Base-by-base conservation (phyloP, 2,329 filamentous ascomycete species). In the Leptodontidium sp. region DNA sequence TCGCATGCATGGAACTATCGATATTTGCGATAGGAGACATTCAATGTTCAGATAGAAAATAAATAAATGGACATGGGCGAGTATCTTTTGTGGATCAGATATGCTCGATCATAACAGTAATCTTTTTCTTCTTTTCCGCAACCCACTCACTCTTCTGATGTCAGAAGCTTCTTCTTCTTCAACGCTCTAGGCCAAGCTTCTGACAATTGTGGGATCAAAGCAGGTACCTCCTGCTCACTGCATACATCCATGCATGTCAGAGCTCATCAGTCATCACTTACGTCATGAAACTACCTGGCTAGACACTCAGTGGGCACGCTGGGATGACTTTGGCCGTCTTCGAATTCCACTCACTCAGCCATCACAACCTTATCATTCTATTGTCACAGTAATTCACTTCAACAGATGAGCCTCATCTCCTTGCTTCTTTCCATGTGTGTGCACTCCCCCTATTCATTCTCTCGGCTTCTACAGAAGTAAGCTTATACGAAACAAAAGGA, bases 121-220 rank as follows among this genome's bases (percentile, higher is more conserved):
- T 55, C 52, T 35, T 55, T 53, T 55, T 6, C 38, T 40, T 40
- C 8, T 40, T 2, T 40, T 12, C 52, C 14, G 35, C 29, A 35
- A 14, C 17, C 15, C 15, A n/a, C 52, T 55, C 11, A 15, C 7
- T 40, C 7, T 7, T 40, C 11, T 12, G 38, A 55, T 15, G 52
- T 55, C 29, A 55, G 29, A 55, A 55, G 26, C 52, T 35, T 55
- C 26, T 55, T 35, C 14, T 55, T 35, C 14, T 7, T 12, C 52
- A 55, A 29, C 52, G 4, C 15, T n/a, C 29, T 26, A 55, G 24
- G 52, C 52, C 52, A 55, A 55, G 52, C 52, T 55, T 55, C 52
- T 55, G 52, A 55, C 52, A 55, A 55, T 26, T 17, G 52, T 55
- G 50, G 29, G 52, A 1, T 35, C 9, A 3, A 55, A 55, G 15